These are phyloP conservation scores for Golubevia pallescens DNA, from an alignment of 1,284 basidiomycete species.

Conservation along the genomic window DNA sequence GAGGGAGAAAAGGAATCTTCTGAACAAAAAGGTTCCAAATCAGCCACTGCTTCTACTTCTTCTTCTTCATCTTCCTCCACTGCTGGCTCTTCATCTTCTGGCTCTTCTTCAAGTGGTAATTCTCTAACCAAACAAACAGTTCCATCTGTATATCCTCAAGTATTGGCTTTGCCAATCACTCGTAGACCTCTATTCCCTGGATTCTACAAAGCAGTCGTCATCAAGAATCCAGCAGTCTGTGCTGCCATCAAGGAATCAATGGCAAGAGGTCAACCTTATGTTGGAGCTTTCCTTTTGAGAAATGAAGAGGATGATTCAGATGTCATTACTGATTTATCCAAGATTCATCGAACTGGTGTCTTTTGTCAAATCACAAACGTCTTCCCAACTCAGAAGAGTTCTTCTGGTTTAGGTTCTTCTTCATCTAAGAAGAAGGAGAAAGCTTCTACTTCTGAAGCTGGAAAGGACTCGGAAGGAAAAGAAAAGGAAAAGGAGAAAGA, in stretches of 20 bases:
- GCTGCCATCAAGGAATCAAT: conserved; percentile 95
- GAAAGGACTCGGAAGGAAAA: conserved; percentile 71
- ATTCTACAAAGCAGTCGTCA: conserved; percentile 74
- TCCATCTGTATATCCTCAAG: conserved; percentile 78
- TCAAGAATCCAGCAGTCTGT: conserved; percentile 77
- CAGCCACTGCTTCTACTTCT: too few species aligned
- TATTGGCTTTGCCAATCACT: conserved; percentile 93
- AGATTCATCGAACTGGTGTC: conserved; percentile 91
- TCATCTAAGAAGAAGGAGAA: conserved; percentile 5
- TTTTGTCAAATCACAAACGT: conserved; percentile 97
- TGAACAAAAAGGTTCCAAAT: too few species aligned
- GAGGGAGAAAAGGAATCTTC: too few species aligned
- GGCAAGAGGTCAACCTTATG: conserved; percentile 93
- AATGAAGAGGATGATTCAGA: conserved; percentile 92
- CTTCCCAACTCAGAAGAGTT: conserved; percentile 72
- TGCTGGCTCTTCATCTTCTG: background rate
- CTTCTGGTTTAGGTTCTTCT: conserved; percentile 38
- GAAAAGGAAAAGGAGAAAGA: conserved; percentile 64
- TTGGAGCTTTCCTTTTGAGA: conserved; percentile 96
- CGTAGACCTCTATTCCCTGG: conserved; percentile 94
- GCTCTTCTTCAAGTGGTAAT: background rate
- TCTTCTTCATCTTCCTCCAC: too few species aligned
- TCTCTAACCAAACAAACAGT: conserved; percentile 46
- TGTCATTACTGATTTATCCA: conserved; percentile 83
- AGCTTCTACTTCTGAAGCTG: conserved; percentile 27